Evolutionary conservation across 805 yeast species (phyloP), one percentile per base, ranked within the genome.

Genomic region (Yarrowia phangngaensis): DNA sequence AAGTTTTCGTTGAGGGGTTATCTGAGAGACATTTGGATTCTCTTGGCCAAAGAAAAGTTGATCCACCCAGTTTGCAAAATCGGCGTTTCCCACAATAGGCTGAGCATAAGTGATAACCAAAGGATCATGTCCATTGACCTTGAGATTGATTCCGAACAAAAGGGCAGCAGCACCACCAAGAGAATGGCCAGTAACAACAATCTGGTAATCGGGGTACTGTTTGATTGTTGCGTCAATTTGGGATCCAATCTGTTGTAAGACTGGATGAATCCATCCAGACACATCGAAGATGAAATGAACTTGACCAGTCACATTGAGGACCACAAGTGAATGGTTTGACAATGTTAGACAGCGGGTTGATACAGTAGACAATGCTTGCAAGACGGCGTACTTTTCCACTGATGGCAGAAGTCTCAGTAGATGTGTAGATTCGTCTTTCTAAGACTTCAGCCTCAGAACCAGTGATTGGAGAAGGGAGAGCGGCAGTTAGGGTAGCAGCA

Each of bases 81-180:
- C 50, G 2, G 13, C 40, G 20, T 45, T 45, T 4, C 50, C 50
- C 16, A 45, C 50, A 17, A 29, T 29, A 9, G 50, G 50, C 26
- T 45, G 50, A 12, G 31, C 50, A 24, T 23, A 32, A 11, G 50
- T 32, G 20, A 45, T 30, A 19, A 45, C 50, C 3, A 45, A 24
- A n/a, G 50, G 50, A 12, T 45, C 40, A 32, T 27, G 31, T 9
- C 32, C 32, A n/a, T 45, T 31, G 19, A 45, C 24, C 20, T 24
- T 31, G 26, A 45, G 38, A 9, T 30, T 20, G 8, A 45, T 24
- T 4, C 50, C 50, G 20, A 23, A 45, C 4, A 45, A 32, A 13
- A 45, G 38, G 24, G 50, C 50, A 14, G 32, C 11, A 9, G 50
- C 50, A 16, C 40, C 50, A 15, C 50, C 50, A 0, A 45, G 32